These are phyloP conservation scores for Cytospora chrysosperma DNA, from an alignment of 2,329 filamentous ascomycete genomes.

Conservation along the genomic window DNA sequence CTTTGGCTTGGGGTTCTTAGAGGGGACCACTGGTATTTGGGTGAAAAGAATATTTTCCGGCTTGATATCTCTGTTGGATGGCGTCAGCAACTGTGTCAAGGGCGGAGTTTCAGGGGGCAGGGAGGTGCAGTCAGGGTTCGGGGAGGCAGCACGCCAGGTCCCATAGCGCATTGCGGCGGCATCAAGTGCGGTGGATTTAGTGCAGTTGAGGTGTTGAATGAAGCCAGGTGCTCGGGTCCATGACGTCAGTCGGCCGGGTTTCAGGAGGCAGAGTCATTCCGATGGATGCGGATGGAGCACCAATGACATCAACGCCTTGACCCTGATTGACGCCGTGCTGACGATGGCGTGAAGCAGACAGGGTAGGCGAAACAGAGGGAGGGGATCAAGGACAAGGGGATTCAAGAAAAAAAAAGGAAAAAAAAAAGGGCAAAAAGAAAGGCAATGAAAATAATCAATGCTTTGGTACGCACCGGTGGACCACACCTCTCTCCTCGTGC, in stretches of 20 bases:
- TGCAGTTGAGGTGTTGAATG: not conserved
- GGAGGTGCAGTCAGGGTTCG: not conserved
- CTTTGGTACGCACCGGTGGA: constrained; percentile 94
- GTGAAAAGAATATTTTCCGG: constrained; percentile 96
- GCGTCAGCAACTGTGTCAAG: constrained; percentile 23
- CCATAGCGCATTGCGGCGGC: not conserved
- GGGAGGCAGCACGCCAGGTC: not conserved
- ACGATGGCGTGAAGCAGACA: not conserved
- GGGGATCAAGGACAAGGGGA: too few relatives aligned
- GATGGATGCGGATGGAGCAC: constrained; percentile 8
- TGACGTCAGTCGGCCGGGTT: constrained; percentile 31
- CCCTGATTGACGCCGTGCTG: not conserved
- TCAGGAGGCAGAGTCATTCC: not conserved
- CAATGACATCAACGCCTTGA: constrained; percentile 14
- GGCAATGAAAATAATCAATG: too few relatives aligned
- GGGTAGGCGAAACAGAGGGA: not conserved
- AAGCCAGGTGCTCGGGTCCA: constrained; percentile 24
- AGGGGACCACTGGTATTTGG: constrained; percentile 77
- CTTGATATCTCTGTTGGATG: constrained; percentile 78
- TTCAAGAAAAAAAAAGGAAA: too few relatives aligned
- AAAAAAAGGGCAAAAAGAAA: too few relatives aligned
- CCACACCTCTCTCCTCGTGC: constrained; percentile 91
- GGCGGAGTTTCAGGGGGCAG: not conserved
- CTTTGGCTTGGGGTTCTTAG: constrained; percentile 75
- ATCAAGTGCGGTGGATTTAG: not conserved